Conservation (phyloP, 225 moss, liverwort and hornwort genomes). For the Pseudoscleropodium purum region DNA sequence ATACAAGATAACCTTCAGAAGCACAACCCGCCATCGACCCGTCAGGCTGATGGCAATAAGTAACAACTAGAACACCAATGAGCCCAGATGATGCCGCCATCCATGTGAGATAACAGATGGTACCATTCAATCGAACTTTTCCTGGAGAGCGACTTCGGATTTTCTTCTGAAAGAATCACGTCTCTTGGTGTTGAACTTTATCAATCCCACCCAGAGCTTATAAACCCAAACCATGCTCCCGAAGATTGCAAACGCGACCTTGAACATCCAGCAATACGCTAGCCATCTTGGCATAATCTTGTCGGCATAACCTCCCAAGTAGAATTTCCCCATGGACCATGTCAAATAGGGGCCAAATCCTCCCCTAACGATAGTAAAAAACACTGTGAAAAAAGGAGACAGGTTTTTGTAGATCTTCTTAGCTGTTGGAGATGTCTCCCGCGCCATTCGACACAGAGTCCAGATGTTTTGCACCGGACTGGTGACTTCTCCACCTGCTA, state of each 20-base stretch:
- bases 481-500: constrained; percentile 83
- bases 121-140: constrained; percentile 26
- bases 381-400: constrained; percentile 88
- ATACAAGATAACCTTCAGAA: neutral
- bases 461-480: constrained; percentile 91
- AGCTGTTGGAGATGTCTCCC: constrained; percentile 53
- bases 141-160: constrained; percentile 15
- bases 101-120: neutral
- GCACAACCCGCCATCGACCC: neutral
- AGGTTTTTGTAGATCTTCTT: constrained; percentile 62
- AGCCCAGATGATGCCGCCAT: constrained; percentile 7
- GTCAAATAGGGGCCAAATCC: constrained; percentile 80
- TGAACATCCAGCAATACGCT: constrained; percentile 91
- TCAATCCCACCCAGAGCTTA: constrained; percentile 87
- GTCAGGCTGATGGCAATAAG: neutral
- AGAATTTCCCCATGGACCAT: constrained; percentile 65
- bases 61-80: neutral
- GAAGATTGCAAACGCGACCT: constrained; percentile 76
- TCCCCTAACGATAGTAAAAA: constrained; percentile 80
- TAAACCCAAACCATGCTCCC: constrained; percentile 97
- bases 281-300: constrained; percentile 86
- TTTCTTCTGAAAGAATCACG: constrained; percentile 13
- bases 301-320: constrained; percentile 69
- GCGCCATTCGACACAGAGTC: constrained; percentile 82
- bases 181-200: constrained; percentile 64